Conservation (phyloP, 805 yeast species). For the Grigorovia humatica region DNA sequence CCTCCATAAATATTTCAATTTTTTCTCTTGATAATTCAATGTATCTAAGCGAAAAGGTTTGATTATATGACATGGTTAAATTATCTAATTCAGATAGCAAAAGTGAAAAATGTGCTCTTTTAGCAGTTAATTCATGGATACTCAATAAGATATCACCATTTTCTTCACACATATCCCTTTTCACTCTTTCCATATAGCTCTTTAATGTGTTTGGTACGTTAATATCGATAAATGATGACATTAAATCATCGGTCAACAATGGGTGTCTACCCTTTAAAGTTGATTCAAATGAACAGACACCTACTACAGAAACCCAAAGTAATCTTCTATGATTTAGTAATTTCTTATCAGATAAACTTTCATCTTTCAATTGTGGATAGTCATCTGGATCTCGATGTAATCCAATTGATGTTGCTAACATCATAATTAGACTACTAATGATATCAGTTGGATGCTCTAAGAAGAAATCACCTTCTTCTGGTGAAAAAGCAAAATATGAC, state of each 20-base stretch:
- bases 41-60: slow-evolving; percentile 12
- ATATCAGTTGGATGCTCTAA: slow-evolving; percentile 28
- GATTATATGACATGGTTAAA: slow-evolving; percentile 18
- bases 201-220: slow-evolving; percentile 10
- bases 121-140: slow-evolving; percentile 17
- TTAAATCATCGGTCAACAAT: slow-evolving; percentile 7
- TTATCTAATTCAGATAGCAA: slow-evolving; percentile 20
- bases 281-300: slow-evolving; percentile 20
- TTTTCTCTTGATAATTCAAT: slow-evolving; percentile 15
- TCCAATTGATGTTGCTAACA: slow-evolving; percentile 26
- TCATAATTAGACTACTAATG: slow-evolving; percentile 21
- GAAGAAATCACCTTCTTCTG: slow-evolving; percentile 28
- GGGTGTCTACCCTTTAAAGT: slow-evolving; percentile 26
- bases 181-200: slow-evolving; percentile 15
- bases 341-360: slow-evolving; percentile 12
- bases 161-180: slow-evolving; percentile 9
- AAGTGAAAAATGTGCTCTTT: slow-evolving; percentile 18
- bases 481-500: slow-evolving; percentile 26
- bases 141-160: slow-evolving; percentile 7
- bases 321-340: slow-evolving; percentile 23
- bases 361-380: slow-evolving; percentile 17
- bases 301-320: slow-evolving; percentile 22
- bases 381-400: slow-evolving; percentile 26
- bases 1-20: slow-evolving; percentile 16
- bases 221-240: slow-evolving; percentile 14